A percentile compares a stretch with the other conserved stretches of the same genome.
These are phyloP conservation scores for Starmerella bombicola DNA, from an alignment of 805 yeast genomes.

Conservation along the genomic window DNA sequence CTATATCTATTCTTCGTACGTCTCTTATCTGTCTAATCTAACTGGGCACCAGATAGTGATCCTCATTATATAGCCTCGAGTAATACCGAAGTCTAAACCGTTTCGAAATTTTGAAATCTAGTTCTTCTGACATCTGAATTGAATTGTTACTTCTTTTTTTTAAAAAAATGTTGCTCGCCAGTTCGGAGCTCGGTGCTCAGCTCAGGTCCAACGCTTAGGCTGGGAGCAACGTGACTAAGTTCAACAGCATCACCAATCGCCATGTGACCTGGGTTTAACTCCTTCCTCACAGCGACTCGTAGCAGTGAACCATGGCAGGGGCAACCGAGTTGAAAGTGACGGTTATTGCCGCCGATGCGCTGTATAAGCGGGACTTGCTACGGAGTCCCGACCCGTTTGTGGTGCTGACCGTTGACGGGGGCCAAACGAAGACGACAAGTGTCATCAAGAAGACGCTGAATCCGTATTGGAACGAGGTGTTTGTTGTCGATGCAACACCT, in stretches of 20 bases:
- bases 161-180: no score
- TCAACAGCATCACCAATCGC: background rate
- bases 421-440: slow-evolving; percentile 87
- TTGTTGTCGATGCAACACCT: slow-evolving; percentile 44
- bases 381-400: slow-evolving; percentile 98
- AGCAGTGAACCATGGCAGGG: slow-evolving; percentile 2
- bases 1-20: no score
- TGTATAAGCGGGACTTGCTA: slow-evolving; percentile 88
- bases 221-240: no score
- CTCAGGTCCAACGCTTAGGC: no score
- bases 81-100: no score
- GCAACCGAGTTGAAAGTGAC: slow-evolving; percentile 21
- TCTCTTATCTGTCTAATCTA: no score
- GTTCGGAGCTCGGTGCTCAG: no score
- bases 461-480: slow-evolving; percentile 96
- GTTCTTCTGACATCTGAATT: no score
- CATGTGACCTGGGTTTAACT: background rate
- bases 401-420: slow-evolving; percentile 92
- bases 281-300: background rate
- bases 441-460: slow-evolving; percentile 88
- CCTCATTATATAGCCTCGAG: no score
- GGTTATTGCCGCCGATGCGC: slow-evolving; percentile 87
- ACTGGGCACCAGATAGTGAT: no score
- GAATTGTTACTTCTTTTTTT: background rate
- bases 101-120: no score